Evolutionary conservation across 352 stramenopile species (phyloP), one percentile per base, ranked within the genome.

Genomic region (Phytopythium litorale): DNA sequence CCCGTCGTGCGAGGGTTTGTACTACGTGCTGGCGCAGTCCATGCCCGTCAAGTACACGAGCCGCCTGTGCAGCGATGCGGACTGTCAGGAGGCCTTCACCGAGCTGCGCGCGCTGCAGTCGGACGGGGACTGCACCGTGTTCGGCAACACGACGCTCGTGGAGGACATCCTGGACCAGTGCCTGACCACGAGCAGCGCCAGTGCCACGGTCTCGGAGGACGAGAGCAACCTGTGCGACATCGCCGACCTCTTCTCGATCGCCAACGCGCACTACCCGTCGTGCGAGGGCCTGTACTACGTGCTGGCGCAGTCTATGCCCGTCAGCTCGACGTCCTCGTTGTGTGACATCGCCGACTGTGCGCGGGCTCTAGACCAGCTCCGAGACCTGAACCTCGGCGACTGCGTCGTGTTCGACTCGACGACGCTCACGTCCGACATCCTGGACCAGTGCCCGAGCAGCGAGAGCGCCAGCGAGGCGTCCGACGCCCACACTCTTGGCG

Each of bases 371-470:
- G 62, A 40, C 60, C 25, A 59, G 58, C 19, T 64, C 35, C 48
- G 25, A 63, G 51, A 35, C 0, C 68, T 73, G 38, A 51, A 64
- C 42, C n/a, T 70, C 42, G 66, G 66, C 40, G 66, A 73, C 63
- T 73, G 66, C 66, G 63, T 73, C 58, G 55, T 73, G 12, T 73
- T 73, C 49, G 63, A 42, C 40, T 53, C 53, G n/a, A 73, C 63
- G 32, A 65, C 43, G 1, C 59, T 73, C 48, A 67, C 63, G 0
- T 65, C 63, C 1, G 67, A 73, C 56, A 70, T 70, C 38, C 51
- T 73, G 37, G 63, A 70, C 50, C 67, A 73, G 38, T 73, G 67
- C 46, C 52, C 52, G 33, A 33, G 15, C 15, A 43, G 16, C 42
- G 15, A 21, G 42, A 21, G 42, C 42, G 19, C 25, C 25, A 28